Evolutionary conservation across 345 rosid species (phyloP).

Genomic region (Eucalyptus urophylla): DNA sequence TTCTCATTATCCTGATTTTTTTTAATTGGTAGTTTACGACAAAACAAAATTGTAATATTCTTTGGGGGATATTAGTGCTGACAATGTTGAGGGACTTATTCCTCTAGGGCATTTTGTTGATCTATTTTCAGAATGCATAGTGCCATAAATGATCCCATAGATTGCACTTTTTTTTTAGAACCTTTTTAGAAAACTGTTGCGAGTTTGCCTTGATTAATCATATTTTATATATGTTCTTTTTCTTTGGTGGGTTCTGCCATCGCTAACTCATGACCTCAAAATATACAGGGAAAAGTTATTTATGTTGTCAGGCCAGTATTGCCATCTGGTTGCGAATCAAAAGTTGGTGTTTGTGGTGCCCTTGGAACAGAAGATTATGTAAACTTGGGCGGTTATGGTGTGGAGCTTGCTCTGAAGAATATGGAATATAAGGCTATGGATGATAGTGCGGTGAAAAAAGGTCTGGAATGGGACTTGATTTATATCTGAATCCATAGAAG

Average conservation of each 20-base stretch:
- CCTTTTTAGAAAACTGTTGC: background rate
- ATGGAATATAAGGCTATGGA: slow-evolving; percentile 99
- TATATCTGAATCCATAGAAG: background rate
- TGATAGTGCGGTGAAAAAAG: slow-evolving; percentile 88
- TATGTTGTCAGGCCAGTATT: slow-evolving; percentile 92
- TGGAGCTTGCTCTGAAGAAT: slow-evolving; percentile 97
- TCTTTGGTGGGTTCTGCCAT: background rate
- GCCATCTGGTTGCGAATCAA: slow-evolving; percentile 76
- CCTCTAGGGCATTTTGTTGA: background rate
- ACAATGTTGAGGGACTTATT: background rate
- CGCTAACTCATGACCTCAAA: slow-evolving; percentile 1
- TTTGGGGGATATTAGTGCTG: background rate
- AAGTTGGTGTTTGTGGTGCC: slow-evolving; percentile 71
- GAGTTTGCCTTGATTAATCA: background rate
- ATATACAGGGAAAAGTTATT: slow-evolving; percentile 64
- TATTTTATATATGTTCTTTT: background rate
- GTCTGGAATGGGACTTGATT: slow-evolving; percentile 10
- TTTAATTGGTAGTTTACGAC: background rate
- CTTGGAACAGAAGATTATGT: slow-evolving; percentile 65
- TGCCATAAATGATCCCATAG: background rate
- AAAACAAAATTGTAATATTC: background rate
- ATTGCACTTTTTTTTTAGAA: background rate
- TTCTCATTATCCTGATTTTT: background rate
- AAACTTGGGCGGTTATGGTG: slow-evolving; percentile 96
- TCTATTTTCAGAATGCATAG: background rate